These are phyloP conservation scores for Saksenaea oblongispora DNA, from an alignment of 371 early-diverging fungal species.

Conservation along the genomic window DNA sequence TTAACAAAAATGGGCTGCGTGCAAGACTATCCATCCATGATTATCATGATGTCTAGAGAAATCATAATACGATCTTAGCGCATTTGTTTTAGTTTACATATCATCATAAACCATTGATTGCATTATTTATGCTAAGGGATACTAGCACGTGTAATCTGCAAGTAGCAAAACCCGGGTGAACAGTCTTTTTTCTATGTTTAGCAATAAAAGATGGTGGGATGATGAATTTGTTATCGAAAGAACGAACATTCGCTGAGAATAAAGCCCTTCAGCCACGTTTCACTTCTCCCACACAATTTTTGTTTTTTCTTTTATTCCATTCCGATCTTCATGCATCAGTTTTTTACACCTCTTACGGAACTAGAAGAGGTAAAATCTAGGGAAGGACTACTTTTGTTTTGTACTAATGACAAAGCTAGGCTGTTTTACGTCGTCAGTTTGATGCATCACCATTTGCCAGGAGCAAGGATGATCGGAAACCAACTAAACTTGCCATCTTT, in stretches of 20 bases:
- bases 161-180: no score
- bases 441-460: constrained; percentile 10
- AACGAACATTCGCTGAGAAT: not conserved
- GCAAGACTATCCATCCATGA: constrained; percentile 60
- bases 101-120: no score
- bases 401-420: no score
- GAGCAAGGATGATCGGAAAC: constrained; percentile 8
- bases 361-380: constrained; percentile 1
- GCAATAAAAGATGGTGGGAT: no score
- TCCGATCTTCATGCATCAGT: not conserved
- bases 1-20: constrained; percentile 61
- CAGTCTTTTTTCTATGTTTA: no score
- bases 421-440: constrained; percentile 17
- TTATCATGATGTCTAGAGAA: constrained; percentile 53
- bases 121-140: no score
- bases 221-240: not conserved
- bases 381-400: no score
- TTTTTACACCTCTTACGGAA: not conserved
- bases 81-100: no score
- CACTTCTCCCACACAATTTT: not conserved
- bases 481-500: constrained; percentile 54
- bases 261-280: not conserved
- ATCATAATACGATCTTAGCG: not conserved
- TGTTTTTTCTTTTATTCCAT: not conserved
- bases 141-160: no score